Base-by-base conservation (phyloP, 2,329 filamentous ascomycete species). In the Clonostachys byssicola region DNA sequence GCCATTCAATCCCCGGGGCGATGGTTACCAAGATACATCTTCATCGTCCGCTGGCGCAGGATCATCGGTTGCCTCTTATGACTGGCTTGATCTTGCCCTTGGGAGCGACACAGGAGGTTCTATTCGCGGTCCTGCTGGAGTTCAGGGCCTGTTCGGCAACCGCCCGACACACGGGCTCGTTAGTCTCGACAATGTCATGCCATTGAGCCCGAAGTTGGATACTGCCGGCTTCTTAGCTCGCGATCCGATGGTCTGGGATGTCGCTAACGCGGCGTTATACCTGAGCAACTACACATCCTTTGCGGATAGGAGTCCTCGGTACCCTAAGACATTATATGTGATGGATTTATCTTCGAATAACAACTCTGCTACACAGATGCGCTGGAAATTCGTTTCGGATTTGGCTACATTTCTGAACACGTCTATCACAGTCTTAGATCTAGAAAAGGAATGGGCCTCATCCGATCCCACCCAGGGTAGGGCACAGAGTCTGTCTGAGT, bases 71-170 rank as follows among this genome's bases (percentile, higher is more conserved):
- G 56, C 61, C 2, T 56, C 55, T 12, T 63, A 63, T 42, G 52
- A 52, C 20, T 64, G 60, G 59, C 49, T 62, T 2, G 58, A 64
- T 42, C 43, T 51, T 12, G 48, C 54, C 16, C 47, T 59, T 4
- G 56, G 44, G 5, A 49, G 47, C 8, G 56, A 59, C 34, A 81
- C 72, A 2, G 73, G 70, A 5, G 69, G 69, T 6, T 70, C 65
- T 5, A 72, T 77, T 53, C 65, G 73, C 30, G 63, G 68, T 4
- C 74, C 74, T 0, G 68, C 71, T 5, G 74, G 74, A 5, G 52
- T 72, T 0, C 77, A 70, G n/a, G n/a, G n/a, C 43, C 49, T 72
- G 0, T 76, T 71, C 35, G 75, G 71, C 0, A 72, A 73, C 49
- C 60, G 73, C 0, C 72, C 73, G 1, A 66, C 65, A 41, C 65